These are phyloP conservation scores for Xylaria sp. DNA, from an alignment of 2,329 filamentous ascomycete genomes.

Conservation along the genomic window DNA sequence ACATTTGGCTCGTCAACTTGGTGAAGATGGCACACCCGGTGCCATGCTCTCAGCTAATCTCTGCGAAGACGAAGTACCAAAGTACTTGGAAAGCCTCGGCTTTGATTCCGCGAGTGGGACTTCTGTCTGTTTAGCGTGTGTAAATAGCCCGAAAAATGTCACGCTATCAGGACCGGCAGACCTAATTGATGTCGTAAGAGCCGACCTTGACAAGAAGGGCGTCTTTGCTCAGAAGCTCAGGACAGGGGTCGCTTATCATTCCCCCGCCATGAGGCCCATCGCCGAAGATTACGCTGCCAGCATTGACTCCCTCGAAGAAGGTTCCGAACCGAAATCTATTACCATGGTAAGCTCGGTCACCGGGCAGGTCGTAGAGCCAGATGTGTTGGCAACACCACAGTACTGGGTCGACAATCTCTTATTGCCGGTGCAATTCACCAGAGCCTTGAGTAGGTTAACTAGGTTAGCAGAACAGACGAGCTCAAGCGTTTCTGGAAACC, in stretches of 20 bases:
- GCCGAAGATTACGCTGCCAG: slow-evolving; percentile 30
- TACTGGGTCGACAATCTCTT: slow-evolving; percentile 45
- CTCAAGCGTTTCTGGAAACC: too few relatives aligned
- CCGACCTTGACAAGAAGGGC: slow-evolving; percentile 28
- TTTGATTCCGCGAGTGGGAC: too few relatives aligned
- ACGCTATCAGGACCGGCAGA: slow-evolving; percentile 38
- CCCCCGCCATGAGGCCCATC: slow-evolving; percentile 31
- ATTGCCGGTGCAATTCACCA: slow-evolving; percentile 41
- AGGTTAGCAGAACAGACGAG: not conserved
- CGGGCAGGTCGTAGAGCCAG: not conserved
- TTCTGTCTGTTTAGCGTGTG: too few relatives aligned
- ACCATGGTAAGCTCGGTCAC: slow-evolving; percentile 8
- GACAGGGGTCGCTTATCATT: slow-evolving; percentile 39
- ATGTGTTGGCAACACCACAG: not conserved
- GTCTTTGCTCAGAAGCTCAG: slow-evolving; percentile 42
- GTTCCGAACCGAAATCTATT: slow-evolving; percentile 29
- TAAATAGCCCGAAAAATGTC: slow-evolving; percentile 41
- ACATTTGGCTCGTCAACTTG: too few relatives aligned
- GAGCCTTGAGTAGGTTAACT: not conserved
- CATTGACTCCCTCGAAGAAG: not conserved
- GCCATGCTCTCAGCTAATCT: too few relatives aligned
- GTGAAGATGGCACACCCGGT: too few relatives aligned
- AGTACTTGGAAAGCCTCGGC: too few relatives aligned
- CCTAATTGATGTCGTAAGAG: slow-evolving; percentile 35
- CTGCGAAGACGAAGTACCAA: too few relatives aligned